These are phyloP conservation scores for Lachnellula arida DNA, from an alignment of 2,329 filamentous ascomycete species.

Conservation along the genomic window DNA sequence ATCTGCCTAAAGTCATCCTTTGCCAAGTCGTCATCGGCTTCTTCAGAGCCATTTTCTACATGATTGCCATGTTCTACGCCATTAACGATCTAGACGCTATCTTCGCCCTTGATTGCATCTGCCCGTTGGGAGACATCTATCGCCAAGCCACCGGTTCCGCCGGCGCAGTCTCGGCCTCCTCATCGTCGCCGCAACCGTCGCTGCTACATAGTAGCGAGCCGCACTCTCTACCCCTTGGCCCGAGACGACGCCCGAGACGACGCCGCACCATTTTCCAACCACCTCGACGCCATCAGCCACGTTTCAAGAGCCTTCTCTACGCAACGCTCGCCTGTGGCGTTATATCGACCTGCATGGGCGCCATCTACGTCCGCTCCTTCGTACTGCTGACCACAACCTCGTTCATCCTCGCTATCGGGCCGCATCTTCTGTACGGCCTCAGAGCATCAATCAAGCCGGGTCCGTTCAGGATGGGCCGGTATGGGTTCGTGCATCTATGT, in stretches of 20 bases:
- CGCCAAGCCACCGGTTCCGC: constrained; percentile 44
- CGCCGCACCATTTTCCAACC: constrained; percentile 47
- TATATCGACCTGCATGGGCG: constrained; percentile 52
- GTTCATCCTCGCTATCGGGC: constrained; percentile 60
- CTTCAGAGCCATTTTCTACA: constrained; percentile 46
- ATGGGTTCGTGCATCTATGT: constrained; percentile 55
- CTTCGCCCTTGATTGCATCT: constrained; percentile 41
- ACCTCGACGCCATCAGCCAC: constrained; percentile 43
- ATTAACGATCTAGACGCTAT: constrained; percentile 51
- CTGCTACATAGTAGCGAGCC: constrained; percentile 55
- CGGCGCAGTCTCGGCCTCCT: constrained; percentile 48
- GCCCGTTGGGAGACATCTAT: constrained; percentile 65
- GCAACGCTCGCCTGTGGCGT: constrained; percentile 48
- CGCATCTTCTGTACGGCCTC: constrained; percentile 39
- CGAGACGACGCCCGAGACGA: constrained; percentile 53
- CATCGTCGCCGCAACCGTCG: constrained; percentile 46
- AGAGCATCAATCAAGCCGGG: constrained; percentile 46
- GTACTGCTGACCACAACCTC: constrained; percentile 50
- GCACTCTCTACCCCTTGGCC: constrained; percentile 58
- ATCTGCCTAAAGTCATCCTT: constrained; percentile 51
- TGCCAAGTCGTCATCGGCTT: constrained; percentile 48
- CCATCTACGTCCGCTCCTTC: constrained; percentile 49
- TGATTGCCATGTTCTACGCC: constrained; percentile 52
- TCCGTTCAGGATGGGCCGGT: constrained; percentile 50
- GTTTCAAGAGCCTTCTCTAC: constrained; percentile 48